These are phyloP conservation scores for Leishmania aethiopica DNA, from an alignment of 208 protist species.

Conservation along the genomic window DNA sequence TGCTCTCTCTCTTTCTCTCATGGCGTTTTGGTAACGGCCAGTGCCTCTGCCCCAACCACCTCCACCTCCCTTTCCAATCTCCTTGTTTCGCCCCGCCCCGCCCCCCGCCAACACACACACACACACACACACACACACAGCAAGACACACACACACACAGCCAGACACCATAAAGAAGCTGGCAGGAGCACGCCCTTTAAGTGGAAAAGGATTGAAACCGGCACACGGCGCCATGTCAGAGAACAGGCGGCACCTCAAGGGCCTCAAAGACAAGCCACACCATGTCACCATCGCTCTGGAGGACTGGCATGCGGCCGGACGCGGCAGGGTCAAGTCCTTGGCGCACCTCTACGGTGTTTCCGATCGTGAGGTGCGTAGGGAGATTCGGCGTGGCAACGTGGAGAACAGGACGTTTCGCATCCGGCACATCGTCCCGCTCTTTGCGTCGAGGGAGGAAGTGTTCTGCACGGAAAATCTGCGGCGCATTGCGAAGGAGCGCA, in stretches of 20 bases:
- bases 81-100: too few species aligned
- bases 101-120: background rate
- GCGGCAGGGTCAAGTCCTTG: too few species aligned
- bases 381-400: background rate
- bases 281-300: constrained; percentile 19
- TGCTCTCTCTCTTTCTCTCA: background rate
- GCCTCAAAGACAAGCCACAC: constrained; percentile 8
- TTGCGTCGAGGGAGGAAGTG: constrained; percentile 8
- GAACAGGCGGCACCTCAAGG: background rate
- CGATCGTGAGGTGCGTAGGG: background rate
- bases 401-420: constrained; percentile 19
- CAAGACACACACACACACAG: background rate
- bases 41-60: background rate
- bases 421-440: background rate
- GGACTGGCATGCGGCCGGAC: background rate
- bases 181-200: background rate
- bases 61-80: too few species aligned
- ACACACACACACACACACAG: background rate
- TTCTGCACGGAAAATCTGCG: background rate
- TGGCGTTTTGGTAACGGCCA: background rate
- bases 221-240: background rate
- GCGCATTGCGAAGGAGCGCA: constrained; percentile 14
- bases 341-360: constrained; percentile 6
- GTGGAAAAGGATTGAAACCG: background rate
- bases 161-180: background rate